Evolutionary conservation across 2,329 filamentous ascomycete species (phyloP), one percentile per base, ranked within the genome.

Genomic region (Venturiaceae sp.): DNA sequence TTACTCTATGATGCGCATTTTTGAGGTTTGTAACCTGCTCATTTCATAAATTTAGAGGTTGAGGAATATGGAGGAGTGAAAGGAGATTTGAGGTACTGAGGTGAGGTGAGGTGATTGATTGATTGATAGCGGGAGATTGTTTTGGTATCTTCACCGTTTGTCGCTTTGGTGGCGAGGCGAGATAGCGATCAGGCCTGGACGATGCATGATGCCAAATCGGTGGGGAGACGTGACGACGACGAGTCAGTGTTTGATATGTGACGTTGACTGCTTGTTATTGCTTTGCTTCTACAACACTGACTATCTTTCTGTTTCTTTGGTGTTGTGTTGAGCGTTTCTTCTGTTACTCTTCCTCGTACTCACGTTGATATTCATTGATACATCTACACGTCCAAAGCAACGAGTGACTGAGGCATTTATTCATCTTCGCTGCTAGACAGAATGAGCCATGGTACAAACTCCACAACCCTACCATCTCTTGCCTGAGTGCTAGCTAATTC

Each of bases 371-470:
- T 13, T 37, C 13, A 37, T 13, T 46, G 26, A 50, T n/a, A 30
- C 30, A 3, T 8, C 21, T n/a, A 30, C 44, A 11, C 19, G 21
- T 26, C 16, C 3, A 21, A 19, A 41, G n/a, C 37, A 30, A 30
- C 41, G 41, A 50, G 5, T n/a, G n/a, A n/a, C n/a, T 4, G 44
- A 30, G 11, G 30, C 5, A 30, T 32, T 30, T 26, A 13, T 26
- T 50, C 30, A 8, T 30, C 26, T n/a, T 50, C 5, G 26, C 19
- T 28, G 23, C 9, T 23, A 21, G 41, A 21, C 26, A 50, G 13
- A 50, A 53, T 53, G 52, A 53, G 52, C 52, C 52, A 53, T 53
- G 52, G 52, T 53, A 53, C 28, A 28, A 14, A 33, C 8, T 19
- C 6, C 23, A 50, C 6, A 16, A 11, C 11, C n/a, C 21, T 5